phyloP scores from a whole-genome alignment of 139 green algal species.

The Zygnema cylindricum region DNA sequence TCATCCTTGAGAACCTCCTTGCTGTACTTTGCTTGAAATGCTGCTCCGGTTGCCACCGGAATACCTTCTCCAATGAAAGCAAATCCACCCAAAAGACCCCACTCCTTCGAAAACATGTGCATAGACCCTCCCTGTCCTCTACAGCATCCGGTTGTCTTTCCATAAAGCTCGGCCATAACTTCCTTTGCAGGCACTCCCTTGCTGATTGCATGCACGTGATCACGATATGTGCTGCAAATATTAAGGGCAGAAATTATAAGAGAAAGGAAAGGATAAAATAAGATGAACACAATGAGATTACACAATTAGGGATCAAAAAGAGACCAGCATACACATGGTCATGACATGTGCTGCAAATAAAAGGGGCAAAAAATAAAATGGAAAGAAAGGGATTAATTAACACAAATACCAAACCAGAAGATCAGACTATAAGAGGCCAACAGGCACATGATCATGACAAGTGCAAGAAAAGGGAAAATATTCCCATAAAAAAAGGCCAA shows the following conservation, averaged over 20 bases:
- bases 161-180: slow-evolving; percentile 98
- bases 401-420: too few species aligned
- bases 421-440: too few species aligned
- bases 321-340: too few species aligned
- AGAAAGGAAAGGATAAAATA: too few species aligned
- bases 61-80: slow-evolving; percentile 99
- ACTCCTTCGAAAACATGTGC: slow-evolving; percentile 95
- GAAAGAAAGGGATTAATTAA: too few species aligned
- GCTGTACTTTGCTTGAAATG: slow-evolving; percentile 88
- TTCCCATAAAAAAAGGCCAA: too few species aligned
- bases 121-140: slow-evolving; percentile 94
- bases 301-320: neutral
- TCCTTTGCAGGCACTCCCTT: slow-evolving; percentile 84
- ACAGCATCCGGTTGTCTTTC: slow-evolving; percentile 96
- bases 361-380: too few species aligned
- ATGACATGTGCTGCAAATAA: too few species aligned
- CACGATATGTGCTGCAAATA: slow-evolving; percentile 96
- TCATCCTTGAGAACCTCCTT: slow-evolving; percentile 85
- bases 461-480: too few species aligned
- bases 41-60: slow-evolving; percentile 90
- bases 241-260: too few species aligned
- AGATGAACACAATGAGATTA: neutral
- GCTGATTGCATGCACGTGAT: slow-evolving; percentile 95
- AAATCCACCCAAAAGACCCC: slow-evolving; percentile 92
- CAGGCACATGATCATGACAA: too few species aligned